phyloP scores from a whole-genome alignment of 495 filamentous ascomycete genomes.

The Penicillium nucicola region DNA sequence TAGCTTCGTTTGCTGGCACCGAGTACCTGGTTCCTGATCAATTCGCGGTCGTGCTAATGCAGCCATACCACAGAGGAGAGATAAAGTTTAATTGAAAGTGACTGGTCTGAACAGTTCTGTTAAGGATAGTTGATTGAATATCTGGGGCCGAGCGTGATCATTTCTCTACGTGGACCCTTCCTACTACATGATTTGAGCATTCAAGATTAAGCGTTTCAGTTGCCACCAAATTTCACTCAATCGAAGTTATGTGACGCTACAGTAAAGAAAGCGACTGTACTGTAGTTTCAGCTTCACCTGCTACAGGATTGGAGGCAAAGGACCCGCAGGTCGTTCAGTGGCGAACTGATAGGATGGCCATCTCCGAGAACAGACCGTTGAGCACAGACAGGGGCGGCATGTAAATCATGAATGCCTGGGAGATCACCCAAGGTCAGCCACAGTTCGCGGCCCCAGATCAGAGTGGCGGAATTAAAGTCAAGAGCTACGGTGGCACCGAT shows the following conservation, averaged over 20 bases:
- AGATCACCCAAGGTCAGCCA: conserved; percentile 12
- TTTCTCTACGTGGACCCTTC: not conserved
- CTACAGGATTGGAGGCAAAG: not conserved
- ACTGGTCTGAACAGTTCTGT: not conserved
- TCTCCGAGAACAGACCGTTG: not conserved
- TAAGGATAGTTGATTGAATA: not conserved
- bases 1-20: conserved; percentile 9
- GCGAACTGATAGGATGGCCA: conserved; percentile 6
- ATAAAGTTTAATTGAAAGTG: conserved; percentile 11
- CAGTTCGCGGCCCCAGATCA: conserved; percentile 11
- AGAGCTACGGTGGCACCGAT: not conserved
- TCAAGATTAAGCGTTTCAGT: not conserved
- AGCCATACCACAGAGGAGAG: not conserved
- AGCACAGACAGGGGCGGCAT: conserved; percentile 10
- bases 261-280: not conserved
- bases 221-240: not conserved
- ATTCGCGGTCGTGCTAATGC: conserved; percentile 13
- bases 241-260: not conserved
- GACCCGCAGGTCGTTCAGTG: not conserved
- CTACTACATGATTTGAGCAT: too few relatives aligned
- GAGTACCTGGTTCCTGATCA: conserved; percentile 9
- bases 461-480: conserved; percentile 9
- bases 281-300: not conserved
- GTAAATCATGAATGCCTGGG: conserved; percentile 7
- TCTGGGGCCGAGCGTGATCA: not conserved